phyloP scores from a whole-genome alignment of 345 rosid species.

The Corchorus olitorius region DNA sequence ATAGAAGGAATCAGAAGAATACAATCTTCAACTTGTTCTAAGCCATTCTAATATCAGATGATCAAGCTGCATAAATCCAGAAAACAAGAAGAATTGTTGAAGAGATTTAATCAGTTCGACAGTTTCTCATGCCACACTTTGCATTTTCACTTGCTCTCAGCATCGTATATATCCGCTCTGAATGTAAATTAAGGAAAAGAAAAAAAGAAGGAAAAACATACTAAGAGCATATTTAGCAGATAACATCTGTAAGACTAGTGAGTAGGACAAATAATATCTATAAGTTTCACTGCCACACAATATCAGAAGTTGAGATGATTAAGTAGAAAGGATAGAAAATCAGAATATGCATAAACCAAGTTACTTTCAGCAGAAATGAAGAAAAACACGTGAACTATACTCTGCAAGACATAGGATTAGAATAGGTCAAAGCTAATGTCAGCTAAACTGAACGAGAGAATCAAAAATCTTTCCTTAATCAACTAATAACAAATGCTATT shows the following conservation, averaged over 20 bases:
- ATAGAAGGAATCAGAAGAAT: constrained; percentile 13
- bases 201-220: not conserved
- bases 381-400: not conserved
- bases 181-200: constrained; percentile 40
- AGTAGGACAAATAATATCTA: not conserved
- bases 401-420: not conserved
- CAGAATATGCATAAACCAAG: not conserved
- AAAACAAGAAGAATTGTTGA: constrained; percentile 1
- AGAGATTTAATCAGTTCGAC: constrained; percentile 8
- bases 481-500: not conserved
- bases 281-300: not conserved
- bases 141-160: constrained; percentile 51
- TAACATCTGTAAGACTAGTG: not conserved
- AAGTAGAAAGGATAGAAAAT: not conserved
- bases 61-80: not conserved
- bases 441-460: no score
- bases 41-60: not conserved
- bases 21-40: constrained; percentile 3
- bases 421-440: no score
- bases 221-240: not conserved
- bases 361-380: not conserved
- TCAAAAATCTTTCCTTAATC: not conserved
- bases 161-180: constrained; percentile 51
- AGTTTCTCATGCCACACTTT: not conserved
- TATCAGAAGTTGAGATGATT: not conserved